Base-by-base conservation (phyloP, 352 stramenopile genomes). In the Globisporangium irregulare region DNA sequence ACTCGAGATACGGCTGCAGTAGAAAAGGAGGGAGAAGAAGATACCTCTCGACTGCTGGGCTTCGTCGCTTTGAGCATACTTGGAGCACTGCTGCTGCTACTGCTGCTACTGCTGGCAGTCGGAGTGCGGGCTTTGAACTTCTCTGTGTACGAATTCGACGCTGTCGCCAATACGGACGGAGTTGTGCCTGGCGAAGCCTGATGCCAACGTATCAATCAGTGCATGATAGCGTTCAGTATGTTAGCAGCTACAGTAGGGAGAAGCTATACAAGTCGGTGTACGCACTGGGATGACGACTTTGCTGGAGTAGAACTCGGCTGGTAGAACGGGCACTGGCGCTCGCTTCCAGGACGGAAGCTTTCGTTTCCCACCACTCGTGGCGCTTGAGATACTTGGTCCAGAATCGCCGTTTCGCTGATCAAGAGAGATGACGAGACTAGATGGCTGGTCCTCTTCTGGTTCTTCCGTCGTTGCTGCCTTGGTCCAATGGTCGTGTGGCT, bases 331-430 rank as follows among this genome's bases (percentile, higher is more conserved):
- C 34, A 93, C 81, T 1, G 77, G 81, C 10, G 81, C 72, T 41
- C 73, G 79, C 60, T 89, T 90, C 83, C 86, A 91, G 4, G 71
- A 60, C 25, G 81, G 77, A 0, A 80, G 46, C 38, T 80, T 89
- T 27, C 69, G 67, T 48, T 59, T 60, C 27, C 58, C 59, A 57
- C 61, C 27, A 62, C 68, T 67, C 32, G 25, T 41, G 57, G 14
- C 41, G 29, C 14, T 62, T 27, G 10, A 61, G 60, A 51, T 27
- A 22, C n/a, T 25, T 29, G n/a, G 15, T 27, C 2, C 41, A 48
- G 14, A 6, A 48, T 29, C 3, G 7, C 29, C 9, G 7, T 41
- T 55, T 0, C 32, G 24, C 14, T 63, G 25, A 18, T 73, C 50
- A 7, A 65, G 27, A 18, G 41, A 14, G 9, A 70, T 50, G 15